Conservation (phyloP, 805 yeast genomes). For the Osmozyma mogii region DNA sequence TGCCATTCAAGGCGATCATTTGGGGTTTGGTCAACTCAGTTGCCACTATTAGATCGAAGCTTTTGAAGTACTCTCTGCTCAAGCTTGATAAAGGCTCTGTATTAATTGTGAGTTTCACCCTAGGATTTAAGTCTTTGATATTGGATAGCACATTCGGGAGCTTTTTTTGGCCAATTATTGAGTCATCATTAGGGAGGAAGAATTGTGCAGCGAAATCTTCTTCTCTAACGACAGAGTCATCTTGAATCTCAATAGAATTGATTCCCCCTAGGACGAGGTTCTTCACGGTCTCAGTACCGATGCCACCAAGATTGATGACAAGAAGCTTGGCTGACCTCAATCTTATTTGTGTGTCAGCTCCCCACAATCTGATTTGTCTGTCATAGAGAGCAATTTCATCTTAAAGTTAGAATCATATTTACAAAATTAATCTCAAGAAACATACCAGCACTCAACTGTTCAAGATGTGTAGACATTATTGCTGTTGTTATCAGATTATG, state of each 20-base stretch:
- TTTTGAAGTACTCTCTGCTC: constrained; percentile 31
- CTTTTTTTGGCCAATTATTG: constrained; percentile 49
- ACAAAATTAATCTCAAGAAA: not conserved
- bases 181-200: constrained; percentile 47
- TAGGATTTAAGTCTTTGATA: constrained; percentile 68
- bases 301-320: constrained; percentile 63
- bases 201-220: constrained; percentile 71
- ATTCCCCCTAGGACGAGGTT: constrained; percentile 85
- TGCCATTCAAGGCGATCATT: constrained; percentile 40
- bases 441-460: constrained; percentile 4
- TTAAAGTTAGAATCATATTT: constrained; percentile 2
- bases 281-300: constrained; percentile 77
- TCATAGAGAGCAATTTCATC: constrained; percentile 92
- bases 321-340: constrained; percentile 68
- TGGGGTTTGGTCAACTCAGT: constrained; percentile 49
- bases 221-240: constrained; percentile 43
- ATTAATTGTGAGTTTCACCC: constrained; percentile 54
- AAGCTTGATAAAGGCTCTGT: constrained; percentile 16
- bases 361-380: constrained; percentile 94
- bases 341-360: constrained; percentile 78
- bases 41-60: constrained; percentile 67
- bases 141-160: constrained; percentile 46
- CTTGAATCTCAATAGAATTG: constrained; percentile 68
- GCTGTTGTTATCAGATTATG: no score
- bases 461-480: no score